These are phyloP conservation scores for Verticillium tricorpus DNA, from an alignment of 2,329 filamentous ascomycete species.

Conservation along the genomic window DNA sequence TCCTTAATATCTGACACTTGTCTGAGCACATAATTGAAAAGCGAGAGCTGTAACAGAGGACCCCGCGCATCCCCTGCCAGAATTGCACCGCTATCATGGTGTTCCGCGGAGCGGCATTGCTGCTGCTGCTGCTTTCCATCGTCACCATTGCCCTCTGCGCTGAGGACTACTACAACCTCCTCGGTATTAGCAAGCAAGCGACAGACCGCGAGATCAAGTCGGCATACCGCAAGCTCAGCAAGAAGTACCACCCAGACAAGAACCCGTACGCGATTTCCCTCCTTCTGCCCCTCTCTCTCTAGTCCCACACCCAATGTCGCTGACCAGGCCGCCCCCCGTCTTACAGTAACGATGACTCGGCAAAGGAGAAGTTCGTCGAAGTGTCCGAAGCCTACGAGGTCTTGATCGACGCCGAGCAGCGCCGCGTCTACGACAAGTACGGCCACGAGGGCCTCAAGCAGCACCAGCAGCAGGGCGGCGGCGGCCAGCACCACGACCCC, in stretches of 20 bases:
- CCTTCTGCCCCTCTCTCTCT: not conserved
- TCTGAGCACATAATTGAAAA: not conserved
- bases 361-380: conserved; percentile 87
- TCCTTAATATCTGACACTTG: not conserved
- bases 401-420: conserved; percentile 72
- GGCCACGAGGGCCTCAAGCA: conserved; percentile 88
- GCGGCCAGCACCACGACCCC: conserved; percentile 68
- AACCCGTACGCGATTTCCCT: conserved; percentile 66
- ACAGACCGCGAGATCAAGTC: conserved; percentile 87
- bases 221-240: conserved; percentile 86
- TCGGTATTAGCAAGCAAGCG: conserved; percentile 75
- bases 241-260: conserved; percentile 97
- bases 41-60: not conserved
- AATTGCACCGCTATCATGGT: conserved; percentile 35
- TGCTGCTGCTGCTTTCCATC: conserved; percentile 49
- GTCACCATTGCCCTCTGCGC: conserved; percentile 51
- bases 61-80: not conserved
- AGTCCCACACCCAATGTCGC: not conserved
- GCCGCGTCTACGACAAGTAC: conserved; percentile 89
- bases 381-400: conserved; percentile 95
- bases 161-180: conserved; percentile 79
- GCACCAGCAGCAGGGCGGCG: conserved; percentile 62
- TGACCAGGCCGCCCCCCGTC: not conserved
- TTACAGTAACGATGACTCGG: conserved; percentile 67
- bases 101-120: conserved; percentile 40